Evolutionary conservation across 495 filamentous ascomycete species (phyloP).

Genomic region (Aspergillus cavernicola): DNA sequence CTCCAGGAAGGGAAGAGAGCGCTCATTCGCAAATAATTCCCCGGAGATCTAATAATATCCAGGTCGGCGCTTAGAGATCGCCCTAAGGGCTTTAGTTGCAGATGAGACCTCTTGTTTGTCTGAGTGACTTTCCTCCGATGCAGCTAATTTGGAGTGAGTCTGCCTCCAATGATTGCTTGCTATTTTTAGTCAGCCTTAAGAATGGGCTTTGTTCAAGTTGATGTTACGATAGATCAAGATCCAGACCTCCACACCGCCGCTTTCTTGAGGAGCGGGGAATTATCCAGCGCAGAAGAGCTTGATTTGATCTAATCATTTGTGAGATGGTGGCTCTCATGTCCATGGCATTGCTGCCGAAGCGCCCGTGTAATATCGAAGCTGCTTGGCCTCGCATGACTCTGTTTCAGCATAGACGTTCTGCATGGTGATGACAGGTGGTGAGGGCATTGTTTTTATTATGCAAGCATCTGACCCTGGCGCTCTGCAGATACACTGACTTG

Average conservation of each 20-base stretch:
- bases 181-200: conserved; percentile 7
- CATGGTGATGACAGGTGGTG: conserved; percentile 7
- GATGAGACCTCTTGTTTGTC: conserved; percentile 4
- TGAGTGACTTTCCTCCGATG: background rate
- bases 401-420: conserved; percentile 4
- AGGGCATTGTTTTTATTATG: background rate
- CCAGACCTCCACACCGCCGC: background rate
- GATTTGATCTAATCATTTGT: background rate
- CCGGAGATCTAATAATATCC: conserved; percentile 16
- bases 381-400: background rate
- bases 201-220: background rate
- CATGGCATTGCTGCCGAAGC: conserved; percentile 4
- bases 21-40: conserved; percentile 10
- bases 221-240: background rate
- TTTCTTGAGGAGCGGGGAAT: background rate
- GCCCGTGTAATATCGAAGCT: conserved; percentile 10
- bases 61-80: conserved; percentile 17
- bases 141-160: background rate
- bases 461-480: conserved; percentile 1
- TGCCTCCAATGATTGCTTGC: conserved; percentile 3
- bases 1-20: background rate
- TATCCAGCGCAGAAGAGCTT: background rate
- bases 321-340: too few species aligned
- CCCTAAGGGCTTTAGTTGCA: conserved; percentile 31
- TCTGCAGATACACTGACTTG: too few species aligned